Base-by-base conservation (phyloP, 2,329 filamentous ascomycete genomes). In the Sphaerulina populicola region DNA sequence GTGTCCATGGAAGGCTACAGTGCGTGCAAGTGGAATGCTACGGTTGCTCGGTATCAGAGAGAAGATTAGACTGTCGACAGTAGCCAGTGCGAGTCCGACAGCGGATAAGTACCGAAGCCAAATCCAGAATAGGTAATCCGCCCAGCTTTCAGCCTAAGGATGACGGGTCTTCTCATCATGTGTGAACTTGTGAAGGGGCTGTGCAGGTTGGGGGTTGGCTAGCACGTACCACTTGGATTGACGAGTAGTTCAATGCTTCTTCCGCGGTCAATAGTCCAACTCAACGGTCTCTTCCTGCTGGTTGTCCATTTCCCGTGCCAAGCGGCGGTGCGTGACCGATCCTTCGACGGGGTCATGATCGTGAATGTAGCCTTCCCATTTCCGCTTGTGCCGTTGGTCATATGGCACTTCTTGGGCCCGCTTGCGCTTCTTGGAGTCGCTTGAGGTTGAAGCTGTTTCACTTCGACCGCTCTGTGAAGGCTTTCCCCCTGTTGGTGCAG, bases 241-340 rank as follows among this genome's bases (percentile, higher is more conserved):
- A 10, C 10, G 21, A 38, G 33, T 10, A 38, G 18, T 29, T 27
- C 30, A 18, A 30, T 36, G 27, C 29, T 31, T 27, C 23, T 27
- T 27, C 6, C 6, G 1, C 23, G 21, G 8, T 61, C 58, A 73
- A 56, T 80, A 79, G 54, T 77, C 72, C 47, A 79, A 65, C n/a
- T 72, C 66, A 1, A 73, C 58, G 1, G 61, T 59, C 15, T 67
- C 62, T 14, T 64, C 62, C 31, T 69, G 66, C 51, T 68, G 65
- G 23, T 67, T 67, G 53, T 76, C 73, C 36, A 72, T 64, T 31
- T 74, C 71, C 23, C 68, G 69, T 4, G 70, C 71, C 41, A 73
- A 60, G 31, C 72, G 68, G 57, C 71, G 69, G 27, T 72, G 69
- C 43, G 73, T 73, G 63, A 71, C 66, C 36, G 63, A 64, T 12